Evolutionary conservation across 2,329 filamentous ascomycete species (phyloP).

Genomic region (Paracoccidioides lutzii): DNA sequence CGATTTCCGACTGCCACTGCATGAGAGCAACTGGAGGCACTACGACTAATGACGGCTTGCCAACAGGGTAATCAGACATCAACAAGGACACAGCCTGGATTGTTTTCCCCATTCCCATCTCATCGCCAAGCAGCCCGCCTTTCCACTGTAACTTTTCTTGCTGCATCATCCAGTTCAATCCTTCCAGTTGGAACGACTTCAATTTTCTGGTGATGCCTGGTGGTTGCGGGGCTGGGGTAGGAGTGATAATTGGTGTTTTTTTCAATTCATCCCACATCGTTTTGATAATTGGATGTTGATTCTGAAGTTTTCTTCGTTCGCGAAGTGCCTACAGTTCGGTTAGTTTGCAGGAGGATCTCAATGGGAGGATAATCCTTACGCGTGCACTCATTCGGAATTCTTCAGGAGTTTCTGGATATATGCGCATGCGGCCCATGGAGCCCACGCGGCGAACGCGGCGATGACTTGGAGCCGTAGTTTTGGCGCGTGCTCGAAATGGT

Average conservation of each 20-base stretch:
- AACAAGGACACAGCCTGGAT: slow-evolving; percentile 96
- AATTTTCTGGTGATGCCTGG: slow-evolving; percentile 64
- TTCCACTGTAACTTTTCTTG: slow-evolving; percentile 80
- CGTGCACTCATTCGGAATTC: slow-evolving; percentile 1
- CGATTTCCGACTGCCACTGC: slow-evolving; percentile 83
- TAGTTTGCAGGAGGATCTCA: background rate
- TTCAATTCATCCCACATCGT: slow-evolving; percentile 77
- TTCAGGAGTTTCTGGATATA: background rate
- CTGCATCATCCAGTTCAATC: slow-evolving; percentile 82
- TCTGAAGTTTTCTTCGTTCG: slow-evolving; percentile 57
- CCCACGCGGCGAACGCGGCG: background rate
- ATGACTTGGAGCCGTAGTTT: background rate
- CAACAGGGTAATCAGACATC: slow-evolving; percentile 90
- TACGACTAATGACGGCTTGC: slow-evolving; percentile 70
- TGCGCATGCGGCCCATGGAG: background rate
- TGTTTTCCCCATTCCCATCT: slow-evolving; percentile 98
- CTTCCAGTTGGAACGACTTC: slow-evolving; percentile 89
- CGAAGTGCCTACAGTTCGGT: slow-evolving; percentile 24
- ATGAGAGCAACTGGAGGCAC: slow-evolving; percentile 88
- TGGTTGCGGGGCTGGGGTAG: slow-evolving; percentile 56
- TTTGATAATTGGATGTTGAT: slow-evolving; percentile 61
- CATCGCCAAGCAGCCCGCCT: slow-evolving; percentile 83
- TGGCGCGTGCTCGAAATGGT: background rate
- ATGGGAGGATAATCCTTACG: background rate
- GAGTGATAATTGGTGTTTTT: slow-evolving; percentile 53